These are phyloP conservation scores for Stagonosporopsis chrysanthemi DNA, from an alignment of 2,329 filamentous ascomycete species.

Conservation along the genomic window DNA sequence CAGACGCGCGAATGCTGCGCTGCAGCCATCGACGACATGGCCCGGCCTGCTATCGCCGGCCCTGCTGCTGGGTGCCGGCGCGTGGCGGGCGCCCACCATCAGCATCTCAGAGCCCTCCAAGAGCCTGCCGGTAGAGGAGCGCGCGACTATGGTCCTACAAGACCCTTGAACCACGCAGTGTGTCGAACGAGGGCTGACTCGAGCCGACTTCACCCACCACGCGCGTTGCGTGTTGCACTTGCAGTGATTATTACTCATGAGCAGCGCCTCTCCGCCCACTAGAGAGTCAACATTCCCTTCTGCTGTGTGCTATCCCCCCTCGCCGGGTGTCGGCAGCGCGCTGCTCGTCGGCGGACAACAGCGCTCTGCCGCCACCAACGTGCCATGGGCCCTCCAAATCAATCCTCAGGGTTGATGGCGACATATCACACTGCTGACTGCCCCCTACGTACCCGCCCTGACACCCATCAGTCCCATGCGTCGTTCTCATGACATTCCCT, in stretches of 20 bases:
- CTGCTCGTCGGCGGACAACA: neutral
- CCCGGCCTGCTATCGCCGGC: neutral
- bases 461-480: slow-evolving; percentile 8
- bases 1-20: neutral
- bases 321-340: neutral
- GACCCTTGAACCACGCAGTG: slow-evolving; percentile 10
- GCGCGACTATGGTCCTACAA: slow-evolving; percentile 2
- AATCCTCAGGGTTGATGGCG: slow-evolving; percentile 5
- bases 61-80: slow-evolving; percentile 4
- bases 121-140: no score
- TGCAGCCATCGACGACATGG: neutral
- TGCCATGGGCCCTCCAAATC: neutral
- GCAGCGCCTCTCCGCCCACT: neutral
- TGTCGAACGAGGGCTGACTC: slow-evolving; percentile 15
- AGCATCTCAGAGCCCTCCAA: neutral
- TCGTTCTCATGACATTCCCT: slow-evolving; percentile 11
- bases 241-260: neutral
- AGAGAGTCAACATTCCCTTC: neutral
- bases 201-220: neutral
- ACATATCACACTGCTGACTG: slow-evolving; percentile 3
- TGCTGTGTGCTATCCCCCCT: neutral
- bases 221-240: slow-evolving; percentile 2
- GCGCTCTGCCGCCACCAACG: slow-evolving; percentile 2
- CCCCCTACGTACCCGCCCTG: slow-evolving; percentile 1
- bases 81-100: slow-evolving; percentile 12